These are phyloP conservation scores for Phanerochaete sordida DNA, from an alignment of 768 basidiomycete species.

Conservation along the genomic window DNA sequence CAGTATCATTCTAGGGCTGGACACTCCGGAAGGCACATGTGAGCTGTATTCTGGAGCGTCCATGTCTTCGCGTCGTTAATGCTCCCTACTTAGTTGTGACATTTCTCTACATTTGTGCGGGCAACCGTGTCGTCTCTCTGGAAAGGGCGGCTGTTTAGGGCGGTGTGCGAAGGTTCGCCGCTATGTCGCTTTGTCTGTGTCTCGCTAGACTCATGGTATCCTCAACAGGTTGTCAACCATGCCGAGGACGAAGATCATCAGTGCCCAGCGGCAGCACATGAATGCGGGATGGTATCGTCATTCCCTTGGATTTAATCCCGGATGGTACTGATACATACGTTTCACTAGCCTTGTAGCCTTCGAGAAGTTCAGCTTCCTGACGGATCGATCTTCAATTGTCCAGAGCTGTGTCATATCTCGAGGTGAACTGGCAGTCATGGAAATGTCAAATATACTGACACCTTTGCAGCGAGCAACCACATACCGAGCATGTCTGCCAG, in stretches of 20 bases:
- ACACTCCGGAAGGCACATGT: conserved; percentile 55
- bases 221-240: conserved; percentile 45
- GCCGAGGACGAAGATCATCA: conserved; percentile 45
- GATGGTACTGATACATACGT: background rate
- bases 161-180: conserved; percentile 45
- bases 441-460: background rate
- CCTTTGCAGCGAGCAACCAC: conserved; percentile 39
- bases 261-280: conserved; percentile 51
- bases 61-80: no score
- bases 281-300: conserved; percentile 49
- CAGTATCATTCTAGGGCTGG: conserved; percentile 52
- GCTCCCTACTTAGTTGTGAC: conserved; percentile 38
- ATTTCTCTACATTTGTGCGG: conserved; percentile 53
- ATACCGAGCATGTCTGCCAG: conserved; percentile 48
- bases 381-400: conserved; percentile 36
- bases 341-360: conserved; percentile 40
- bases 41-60: no score
- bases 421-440: conserved; percentile 27
- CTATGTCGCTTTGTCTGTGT: background rate
- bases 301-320: background rate
- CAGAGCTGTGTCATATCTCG: conserved; percentile 37
- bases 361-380: conserved; percentile 26
- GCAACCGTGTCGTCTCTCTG: conserved; percentile 40
- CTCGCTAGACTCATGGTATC: no score
- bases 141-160: conserved; percentile 47